phyloP scores from a whole-genome alignment of 306 rosid species.

The Hippophae gyantsensis region DNA sequence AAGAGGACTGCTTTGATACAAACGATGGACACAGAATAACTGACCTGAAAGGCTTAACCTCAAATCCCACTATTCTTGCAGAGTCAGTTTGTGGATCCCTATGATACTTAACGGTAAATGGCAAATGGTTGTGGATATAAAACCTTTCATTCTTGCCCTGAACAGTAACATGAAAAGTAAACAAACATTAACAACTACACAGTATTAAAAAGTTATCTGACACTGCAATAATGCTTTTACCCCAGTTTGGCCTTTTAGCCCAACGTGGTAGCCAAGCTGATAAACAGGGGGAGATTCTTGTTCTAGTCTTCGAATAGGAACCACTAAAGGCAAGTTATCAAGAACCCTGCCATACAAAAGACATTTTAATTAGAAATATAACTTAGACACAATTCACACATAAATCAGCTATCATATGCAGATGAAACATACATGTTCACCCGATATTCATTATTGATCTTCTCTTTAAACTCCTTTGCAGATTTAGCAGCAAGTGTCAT shows the following conservation, averaged over 20 bases:
- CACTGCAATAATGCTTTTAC: slow-evolving; percentile 33
- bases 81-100: slow-evolving; percentile 60
- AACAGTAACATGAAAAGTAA: slow-evolving; percentile 19
- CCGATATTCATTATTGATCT: slow-evolving; percentile 87
- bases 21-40: neutral
- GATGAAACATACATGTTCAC: slow-evolving; percentile 66
- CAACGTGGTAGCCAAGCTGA: slow-evolving; percentile 84
- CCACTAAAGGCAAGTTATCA: slow-evolving; percentile 88
- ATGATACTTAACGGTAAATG: slow-evolving; percentile 82
- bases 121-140: slow-evolving; percentile 87
- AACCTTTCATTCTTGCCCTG: slow-evolving; percentile 81
- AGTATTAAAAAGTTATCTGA: slow-evolving; percentile 10
- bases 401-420: neutral
- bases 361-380: slow-evolving; percentile 3
- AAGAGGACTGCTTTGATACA: too few species aligned
- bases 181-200: slow-evolving; percentile 1
- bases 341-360: slow-evolving; percentile 59
- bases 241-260: slow-evolving; percentile 84
- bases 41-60: slow-evolving; percentile 90
- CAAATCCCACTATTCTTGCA: slow-evolving; percentile 94
- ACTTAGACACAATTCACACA: neutral
- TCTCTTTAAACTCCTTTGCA: slow-evolving; percentile 81
- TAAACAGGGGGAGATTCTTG: slow-evolving; percentile 65
- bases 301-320: slow-evolving; percentile 60
- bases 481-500: slow-evolving; percentile 60